These are phyloP conservation scores for Abrus precatorius DNA, from an alignment of 306 rosid genomes.

Conservation along the genomic window DNA sequence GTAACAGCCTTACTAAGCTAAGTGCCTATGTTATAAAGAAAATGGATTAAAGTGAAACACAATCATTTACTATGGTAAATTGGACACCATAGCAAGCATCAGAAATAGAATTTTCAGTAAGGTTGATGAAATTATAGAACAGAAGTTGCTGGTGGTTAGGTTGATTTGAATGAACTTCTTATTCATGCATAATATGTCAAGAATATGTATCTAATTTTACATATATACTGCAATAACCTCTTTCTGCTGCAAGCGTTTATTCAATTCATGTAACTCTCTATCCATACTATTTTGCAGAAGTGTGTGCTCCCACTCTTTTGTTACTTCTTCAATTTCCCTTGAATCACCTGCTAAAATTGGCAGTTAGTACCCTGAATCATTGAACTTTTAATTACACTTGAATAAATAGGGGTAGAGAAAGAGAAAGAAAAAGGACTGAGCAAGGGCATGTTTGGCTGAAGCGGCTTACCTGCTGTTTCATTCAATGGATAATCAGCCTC, in stretches of 20 bases:
- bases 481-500: conserved; percentile 83
- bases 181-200: conserved; percentile 27
- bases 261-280: conserved; percentile 92
- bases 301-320: conserved; percentile 98
- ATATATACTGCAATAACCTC: conserved; percentile 66
- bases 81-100: conserved; percentile 17
- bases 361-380: conserved; percentile 42
- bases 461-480: conserved; percentile 77
- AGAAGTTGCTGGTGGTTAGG: conserved; percentile 33
- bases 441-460: conserved; percentile 32
- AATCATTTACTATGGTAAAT: conserved; percentile 29
- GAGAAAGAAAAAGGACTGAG: conserved; percentile 33
- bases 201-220: conserved; percentile 31
- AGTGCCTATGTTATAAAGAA: background rate
- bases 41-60: conserved; percentile 21
- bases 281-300: conserved; percentile 96
- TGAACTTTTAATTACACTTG: conserved; percentile 42
- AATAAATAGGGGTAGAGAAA: conserved; percentile 34
- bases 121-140: conserved; percentile 22
- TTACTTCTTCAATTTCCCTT: conserved; percentile 91
- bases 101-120: conserved; percentile 24
- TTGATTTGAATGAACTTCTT: conserved; percentile 18
- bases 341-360: conserved; percentile 74
- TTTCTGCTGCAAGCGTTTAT: conserved; percentile 93
- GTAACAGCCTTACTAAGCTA: conserved; percentile 26